Evolutionary conservation across 371 early-diverging fungal species (phyloP).

Genomic region (Apophysomyces trapeziformis): DNA sequence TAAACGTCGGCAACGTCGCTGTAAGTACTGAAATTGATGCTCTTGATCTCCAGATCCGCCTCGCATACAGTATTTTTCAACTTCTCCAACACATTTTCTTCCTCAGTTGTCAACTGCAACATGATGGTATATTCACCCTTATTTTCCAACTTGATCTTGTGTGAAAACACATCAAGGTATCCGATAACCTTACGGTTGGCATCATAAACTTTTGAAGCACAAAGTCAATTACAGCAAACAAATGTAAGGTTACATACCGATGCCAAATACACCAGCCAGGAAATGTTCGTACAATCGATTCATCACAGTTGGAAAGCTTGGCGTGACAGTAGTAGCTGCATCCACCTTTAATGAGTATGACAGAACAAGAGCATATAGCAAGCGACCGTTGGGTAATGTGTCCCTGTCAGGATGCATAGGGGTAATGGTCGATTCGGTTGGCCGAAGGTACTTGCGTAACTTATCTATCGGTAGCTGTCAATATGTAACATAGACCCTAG

Average conservation of each 20-base stretch:
- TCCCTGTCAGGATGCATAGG: slow-evolving; percentile 79
- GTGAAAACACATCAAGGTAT: slow-evolving; percentile 77
- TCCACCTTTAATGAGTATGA: slow-evolving; percentile 74
- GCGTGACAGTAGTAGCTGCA: slow-evolving; percentile 53
- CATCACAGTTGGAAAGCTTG: slow-evolving; percentile 69
- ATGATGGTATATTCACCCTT: slow-evolving; percentile 88
- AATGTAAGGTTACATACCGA: slow-evolving; percentile 23
- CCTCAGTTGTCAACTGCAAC: slow-evolving; percentile 76
- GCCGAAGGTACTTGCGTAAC: slow-evolving; percentile 73
- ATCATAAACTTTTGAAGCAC: slow-evolving; percentile 50
- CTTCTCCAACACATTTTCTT: slow-evolving; percentile 72
- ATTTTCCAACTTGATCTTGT: slow-evolving; percentile 64
- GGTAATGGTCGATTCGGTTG: slow-evolving; percentile 63
- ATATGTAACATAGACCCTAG: too few relatives aligned
- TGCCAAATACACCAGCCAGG: slow-evolving; percentile 58
- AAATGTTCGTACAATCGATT: slow-evolving; percentile 68
- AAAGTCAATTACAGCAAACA: not conserved
- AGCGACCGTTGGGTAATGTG: slow-evolving; percentile 66
- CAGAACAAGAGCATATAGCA: slow-evolving; percentile 73
- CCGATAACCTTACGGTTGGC: slow-evolving; percentile 67
- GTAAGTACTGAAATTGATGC: slow-evolving; percentile 60
- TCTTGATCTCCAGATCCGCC: slow-evolving; percentile 69
- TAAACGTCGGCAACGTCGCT: slow-evolving; percentile 60
- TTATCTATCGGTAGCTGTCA: slow-evolving; percentile 33
- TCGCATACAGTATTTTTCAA: slow-evolving; percentile 65